Evolutionary conservation across 805 yeast genomes (phyloP).

Genomic region (Starmerella ratchasimensis): DNA sequence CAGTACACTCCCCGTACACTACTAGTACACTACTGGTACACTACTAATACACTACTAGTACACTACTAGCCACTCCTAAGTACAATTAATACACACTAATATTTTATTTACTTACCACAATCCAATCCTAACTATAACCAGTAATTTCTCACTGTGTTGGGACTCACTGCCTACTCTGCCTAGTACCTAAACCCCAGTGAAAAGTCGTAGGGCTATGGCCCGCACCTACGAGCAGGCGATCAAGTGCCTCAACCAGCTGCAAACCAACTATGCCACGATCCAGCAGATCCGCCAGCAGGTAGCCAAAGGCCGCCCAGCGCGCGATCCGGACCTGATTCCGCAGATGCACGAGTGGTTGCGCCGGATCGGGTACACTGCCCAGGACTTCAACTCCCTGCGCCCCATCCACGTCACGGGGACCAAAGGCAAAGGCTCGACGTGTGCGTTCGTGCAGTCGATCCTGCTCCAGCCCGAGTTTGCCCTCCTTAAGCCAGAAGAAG

Average conservation of each 20-base stretch:
- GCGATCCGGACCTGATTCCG: constrained; percentile 45
- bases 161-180: background rate
- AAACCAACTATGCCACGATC: constrained; percentile 79
- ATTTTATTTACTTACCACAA: background rate
- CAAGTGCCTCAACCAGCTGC: constrained; percentile 67
- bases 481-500: too few relatives aligned
- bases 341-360: constrained; percentile 78
- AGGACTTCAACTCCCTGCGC: constrained; percentile 60
- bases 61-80: too few relatives aligned
- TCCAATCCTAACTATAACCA: background rate
- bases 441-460: constrained; percentile 83
- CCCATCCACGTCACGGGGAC: constrained; percentile 92
- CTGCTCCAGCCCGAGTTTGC: too few relatives aligned
- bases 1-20: too few relatives aligned
- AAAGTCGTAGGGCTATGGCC: background rate
- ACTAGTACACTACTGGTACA: too few relatives aligned
- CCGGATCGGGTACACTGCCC: constrained; percentile 50
- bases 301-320: constrained; percentile 42
- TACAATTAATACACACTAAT: too few relatives aligned
- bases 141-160: background rate
- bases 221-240: constrained; percentile 53
- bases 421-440: constrained; percentile 95
- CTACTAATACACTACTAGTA: too few relatives aligned
- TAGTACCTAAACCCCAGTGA: background rate
- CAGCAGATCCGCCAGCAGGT: constrained; percentile 58